A percentile compares a stretch with the other conserved stretches of the same genome.
Evolutionary conservation across 441 rosid species (phyloP).

Genomic region (Populus hybrid): DNA sequence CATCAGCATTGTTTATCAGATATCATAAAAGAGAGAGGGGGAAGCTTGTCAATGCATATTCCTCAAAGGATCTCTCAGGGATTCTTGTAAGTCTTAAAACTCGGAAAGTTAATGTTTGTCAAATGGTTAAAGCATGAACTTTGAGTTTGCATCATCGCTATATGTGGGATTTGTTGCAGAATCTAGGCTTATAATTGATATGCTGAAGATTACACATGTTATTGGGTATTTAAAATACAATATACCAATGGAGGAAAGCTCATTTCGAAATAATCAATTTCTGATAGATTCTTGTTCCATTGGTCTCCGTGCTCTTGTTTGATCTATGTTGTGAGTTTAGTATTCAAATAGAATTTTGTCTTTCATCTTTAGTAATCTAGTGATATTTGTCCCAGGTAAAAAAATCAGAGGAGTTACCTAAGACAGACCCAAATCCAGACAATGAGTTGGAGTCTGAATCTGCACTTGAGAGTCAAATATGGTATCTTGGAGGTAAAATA

Average conservation of each 20-base stretch:
- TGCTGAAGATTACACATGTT: background rate
- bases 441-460: conserved; percentile 40
- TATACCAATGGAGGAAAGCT: background rate
- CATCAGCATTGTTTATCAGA: conserved; percentile 32
- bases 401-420: conserved; percentile 54
- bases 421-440: conserved; percentile 26
- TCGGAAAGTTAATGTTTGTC: background rate
- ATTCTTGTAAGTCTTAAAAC: conserved; percentile 62
- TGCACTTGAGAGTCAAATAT: conserved; percentile 36
- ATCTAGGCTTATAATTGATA: background rate
- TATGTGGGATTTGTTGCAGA: background rate
- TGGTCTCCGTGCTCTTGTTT: background rate
- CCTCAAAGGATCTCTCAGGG: conserved; percentile 89
- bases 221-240: background rate
- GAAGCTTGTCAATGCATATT: conserved; percentile 79
- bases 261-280: background rate
- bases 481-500: conserved; percentile 39
- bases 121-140: background rate
- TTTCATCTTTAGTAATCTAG: background rate
- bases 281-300: background rate
- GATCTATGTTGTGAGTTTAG: background rate
- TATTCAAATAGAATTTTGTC: background rate
- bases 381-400: conserved; percentile 47
- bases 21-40: conserved; percentile 85
- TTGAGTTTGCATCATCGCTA: background rate